Base-by-base conservation (phyloP, 1,284 basidiomycete species). In the Ceratobasidium sp. region DNA sequence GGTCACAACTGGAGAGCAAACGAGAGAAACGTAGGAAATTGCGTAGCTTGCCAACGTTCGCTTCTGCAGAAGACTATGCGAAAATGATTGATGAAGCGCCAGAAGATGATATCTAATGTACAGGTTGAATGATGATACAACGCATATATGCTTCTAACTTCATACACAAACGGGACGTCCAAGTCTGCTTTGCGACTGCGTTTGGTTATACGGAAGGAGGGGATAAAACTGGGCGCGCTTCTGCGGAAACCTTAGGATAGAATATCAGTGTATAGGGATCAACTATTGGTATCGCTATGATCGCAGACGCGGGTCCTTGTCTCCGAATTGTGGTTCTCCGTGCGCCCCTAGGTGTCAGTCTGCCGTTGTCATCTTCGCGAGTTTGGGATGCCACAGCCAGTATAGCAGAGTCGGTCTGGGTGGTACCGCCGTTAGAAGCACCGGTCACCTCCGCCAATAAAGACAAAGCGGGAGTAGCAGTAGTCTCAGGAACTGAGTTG, bases 31-130 rank as follows among this genome's bases (percentile, higher is more conserved):
- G 85, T 80, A 86, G 87, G 76, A 92, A 91, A 82, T 78, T 88
- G 77, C 83, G 84, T 73, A 83, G 86, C 45, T 76, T 94, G 74
- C 94, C 95, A 1, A 91, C 89, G 32, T 98, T 99, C 76, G 96
- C 93, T 1, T 92, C 88, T 76, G 96, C 96, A 73, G 96, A 98
- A 72, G 96, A 98, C 74, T 99, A 97, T 76, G 92, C 92, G 55
- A 91, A 87, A 79, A 84, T 98, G 83, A 95, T 98, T 73, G 90
- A 89, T 70, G 90, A 90, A 70, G 90, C 82, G 22, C 85, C 86
- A 17, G 90, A 92, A 78, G 90, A 92, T 75, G 82, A 89, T 77
- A 82, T 89, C 29, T 89, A 80, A 57, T 60, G 60, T 49, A 68
- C 29, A 31, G 22, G 40, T 13, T 27, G 12, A 50, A 50, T 27